Evolutionary conservation across 352 stramenopile genomes (phyloP), one percentile per base, ranked within the genome.

Genomic region (Globisporangium ultimum): DNA sequence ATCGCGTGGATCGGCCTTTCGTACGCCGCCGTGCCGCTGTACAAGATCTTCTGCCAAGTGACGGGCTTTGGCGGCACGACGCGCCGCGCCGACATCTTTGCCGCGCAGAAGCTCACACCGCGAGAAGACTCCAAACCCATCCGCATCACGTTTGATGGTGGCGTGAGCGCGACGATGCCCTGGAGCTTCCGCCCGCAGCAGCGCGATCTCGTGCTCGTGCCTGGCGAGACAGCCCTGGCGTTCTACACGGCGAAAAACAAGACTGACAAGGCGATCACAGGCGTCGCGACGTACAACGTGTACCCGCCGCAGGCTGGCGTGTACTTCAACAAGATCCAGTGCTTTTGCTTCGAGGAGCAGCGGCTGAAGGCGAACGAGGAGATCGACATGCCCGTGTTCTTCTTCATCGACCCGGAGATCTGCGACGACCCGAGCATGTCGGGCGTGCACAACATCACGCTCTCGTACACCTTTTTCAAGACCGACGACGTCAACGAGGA

Each of bases 241-340:
- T 99, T 99, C 74, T 99, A 98, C 84, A 98, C 94, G 49, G 97
- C 96, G 18, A 98, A 92, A 56, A 99, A 99, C 79, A 94, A 97
- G 61, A 97, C 87, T 12, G 84, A 98, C 68, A 97, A 98, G 71
- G 83, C 97, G 22, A 98, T 99, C 57, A 99, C 97, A 36, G 97
- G 97, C 54, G 97, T 99, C 24, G 96, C 96, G n/a, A 99, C 97
- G 24, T 99, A 99, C 84, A 99, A 99, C 74, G 97, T 99, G 53
- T 97, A 98, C 67, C 97, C 97, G 38, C 95, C 96, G 24, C 97
- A 98, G 57, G 83, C 88, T 8, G 78, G 97, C 28, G 83, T 99
- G 40, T 99, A 99, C 74, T 99, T 99, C 73, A 99, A 99, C 84
- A 99, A 99, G 77, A 99, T 99, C 69, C 97, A 99, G 80, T 99